Evolutionary conservation across 768 basidiomycete species (phyloP).

Genomic region (Kondoa subrosea): DNA sequence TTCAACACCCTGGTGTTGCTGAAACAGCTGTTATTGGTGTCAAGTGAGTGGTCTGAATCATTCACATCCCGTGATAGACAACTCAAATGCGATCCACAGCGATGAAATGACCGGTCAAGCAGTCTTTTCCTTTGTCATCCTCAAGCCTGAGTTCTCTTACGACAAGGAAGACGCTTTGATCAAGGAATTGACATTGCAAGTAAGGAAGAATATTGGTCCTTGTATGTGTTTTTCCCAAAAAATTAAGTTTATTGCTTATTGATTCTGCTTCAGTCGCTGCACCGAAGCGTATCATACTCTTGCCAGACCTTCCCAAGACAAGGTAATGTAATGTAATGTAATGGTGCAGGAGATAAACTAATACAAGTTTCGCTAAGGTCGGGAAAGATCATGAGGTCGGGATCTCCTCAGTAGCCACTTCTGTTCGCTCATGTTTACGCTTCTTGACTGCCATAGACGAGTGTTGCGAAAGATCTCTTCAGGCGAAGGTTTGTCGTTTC

Average conservation of each 20-base stretch:
- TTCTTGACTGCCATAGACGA: no score
- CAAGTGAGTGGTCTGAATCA: slow-evolving; percentile 28
- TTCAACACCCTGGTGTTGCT: slow-evolving; percentile 83
- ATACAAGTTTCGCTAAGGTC: slow-evolving; percentile 5
- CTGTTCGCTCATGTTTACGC: slow-evolving; percentile 38
- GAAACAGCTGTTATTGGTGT: slow-evolving; percentile 82
- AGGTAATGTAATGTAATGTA: slow-evolving; percentile 22
- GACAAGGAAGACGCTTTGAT: slow-evolving; percentile 55
- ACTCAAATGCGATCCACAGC: slow-evolving; percentile 29
- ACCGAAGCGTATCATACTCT: slow-evolving; percentile 61
- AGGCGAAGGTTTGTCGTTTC: no score
- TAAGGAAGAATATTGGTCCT: slow-evolving; percentile 92
- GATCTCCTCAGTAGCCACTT: background rate
- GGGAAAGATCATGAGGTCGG: no score
- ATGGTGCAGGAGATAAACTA: slow-evolving; percentile 39
- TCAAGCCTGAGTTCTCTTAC: slow-evolving; percentile 81
- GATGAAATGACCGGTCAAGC: slow-evolving; percentile 86
- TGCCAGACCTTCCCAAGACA: background rate
- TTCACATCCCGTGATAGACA: background rate
- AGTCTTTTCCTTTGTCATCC: slow-evolving; percentile 81
- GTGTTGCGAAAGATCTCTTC: slow-evolving; percentile 93
- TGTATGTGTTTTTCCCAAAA: background rate
- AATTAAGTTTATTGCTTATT: background rate
- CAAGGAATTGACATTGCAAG: slow-evolving; percentile 85
- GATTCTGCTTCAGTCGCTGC: no score